Base-by-base conservation (phyloP, 495 filamentous ascomycete genomes). In the Neurospora pannonica region DNA sequence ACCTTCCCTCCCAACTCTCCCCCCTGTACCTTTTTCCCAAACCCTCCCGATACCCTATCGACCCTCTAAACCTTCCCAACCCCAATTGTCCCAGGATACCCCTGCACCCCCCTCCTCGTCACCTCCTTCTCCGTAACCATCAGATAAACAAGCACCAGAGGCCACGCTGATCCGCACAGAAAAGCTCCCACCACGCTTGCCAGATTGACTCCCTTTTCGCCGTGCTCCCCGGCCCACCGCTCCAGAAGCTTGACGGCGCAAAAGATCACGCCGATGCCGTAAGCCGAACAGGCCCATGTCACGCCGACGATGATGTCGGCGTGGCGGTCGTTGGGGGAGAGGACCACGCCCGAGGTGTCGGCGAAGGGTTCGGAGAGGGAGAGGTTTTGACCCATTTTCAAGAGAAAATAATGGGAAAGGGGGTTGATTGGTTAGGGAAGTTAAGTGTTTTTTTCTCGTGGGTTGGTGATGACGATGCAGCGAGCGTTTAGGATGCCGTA, bases 251-350 rank as follows among this genome's bases (percentile, higher is more conserved):
- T 72, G 62, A 81, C 71, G 70, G 80, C 79, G 75, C 76, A 78
- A 60, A 73, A 81, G 76, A 84, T 80, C 78, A 81, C 81, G 77
- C 74, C 81, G 72, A 83, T 77, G 75, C 72, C 80, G 75, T 84
- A 84, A 70, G 78, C 34, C 36, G 73, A 76, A 69, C 75, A 42
- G 38, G 70, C 75, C 82, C 82, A 84, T 42, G 67, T 13, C 60
- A 80, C 21, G 73, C 76, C 82, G 38, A 84, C 70, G 72, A 83
- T 75, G 71, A 80, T 79, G 71, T 77, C 74, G 75, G 76, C 74
- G 71, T 46, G 10, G 60, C 72, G 54, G 73, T 84, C 82, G 8
- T 40, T 36, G 5, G 77, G 70, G 54, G 78, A 54, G 75, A 81
- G 73, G 38, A 70, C 48, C 28, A 76, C 77, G 24, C 40, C 60